Evolutionary conservation across 345 rosid species (phyloP), one percentile per base, ranked within the genome.

Genomic region (Tarenaya hassleriana): DNA sequence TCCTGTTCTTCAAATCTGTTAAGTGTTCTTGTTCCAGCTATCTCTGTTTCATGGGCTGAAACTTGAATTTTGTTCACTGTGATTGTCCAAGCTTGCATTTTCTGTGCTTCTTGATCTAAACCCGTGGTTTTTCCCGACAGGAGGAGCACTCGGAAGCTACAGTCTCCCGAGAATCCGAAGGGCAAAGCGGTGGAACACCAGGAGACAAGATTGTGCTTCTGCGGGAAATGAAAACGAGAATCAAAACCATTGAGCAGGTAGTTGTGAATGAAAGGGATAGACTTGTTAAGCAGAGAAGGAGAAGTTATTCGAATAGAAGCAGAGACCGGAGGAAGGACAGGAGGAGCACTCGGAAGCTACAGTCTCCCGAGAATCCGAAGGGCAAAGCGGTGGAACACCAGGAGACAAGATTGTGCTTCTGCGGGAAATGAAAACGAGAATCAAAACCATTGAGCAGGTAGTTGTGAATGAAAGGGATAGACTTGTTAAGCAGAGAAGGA

Each of bases 241-340:
- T 92, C 47, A 76, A 75, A 71, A 78, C 79, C 55, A 74, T 82
- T 51, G 87, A 73, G 58, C 73, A 79, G 67, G 80, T 73, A 24
- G 54, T 85, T 57, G 65, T 60, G 73, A 74, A 71, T 56, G 83
- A 82, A 49, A 78, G 64, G 63, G 72, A 69, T 42, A 70, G 57
- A 70, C 55, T 57, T 21, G 62, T 60, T 9, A 58, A 51, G 58
- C 81, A 52, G 57, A 56, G 69, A 63, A 63, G 56, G 41, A 55
- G 55, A 58, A 50, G 61, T 43, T 49, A 60, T 34, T 62, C 63
- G 1, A 41, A 34, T 17, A 49, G 60, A 61, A 73, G 65, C 53
- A 71, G 55, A 42, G 69, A 53, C 43, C n/a, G n/a, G n/a, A n/a
- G n/a, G n/a, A n/a, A 56, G 69, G 50, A 53, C n/a, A 24, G 59